A percentile compares a stretch with the other conserved stretches of the same genome.
Evolutionary conservation across 805 yeast species (phyloP).

Genomic region (Scheffersomyces ergatensis): DNA sequence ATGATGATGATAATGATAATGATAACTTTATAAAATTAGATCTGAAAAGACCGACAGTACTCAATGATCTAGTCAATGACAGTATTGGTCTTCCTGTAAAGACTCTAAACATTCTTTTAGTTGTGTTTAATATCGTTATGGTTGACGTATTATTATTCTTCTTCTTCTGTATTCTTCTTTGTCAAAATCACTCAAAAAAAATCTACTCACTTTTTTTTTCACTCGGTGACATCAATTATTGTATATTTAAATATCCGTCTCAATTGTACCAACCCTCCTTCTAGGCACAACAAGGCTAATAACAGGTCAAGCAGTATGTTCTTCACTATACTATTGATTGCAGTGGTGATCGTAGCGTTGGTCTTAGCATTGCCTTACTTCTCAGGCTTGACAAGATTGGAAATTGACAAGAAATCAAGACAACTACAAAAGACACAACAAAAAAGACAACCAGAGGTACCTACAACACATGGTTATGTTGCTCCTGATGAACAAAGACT

Average conservation of each 20-base stretch:
- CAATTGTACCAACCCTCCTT: too few relatives aligned
- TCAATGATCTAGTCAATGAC: background rate
- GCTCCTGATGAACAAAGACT: conserved; percentile 38
- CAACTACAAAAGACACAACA: conserved; percentile 3
- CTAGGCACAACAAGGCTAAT: too few relatives aligned
- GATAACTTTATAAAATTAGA: background rate
- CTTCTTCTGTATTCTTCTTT: too few relatives aligned
- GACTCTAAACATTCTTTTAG: background rate
- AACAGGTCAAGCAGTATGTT: too few relatives aligned
- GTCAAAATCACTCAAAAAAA: background rate
- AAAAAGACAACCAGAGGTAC: background rate
- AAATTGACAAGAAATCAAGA: conserved; percentile 19
- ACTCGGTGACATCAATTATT: too few relatives aligned
- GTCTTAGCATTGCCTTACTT: conserved; percentile 46
- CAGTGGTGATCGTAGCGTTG: conserved; percentile 40
- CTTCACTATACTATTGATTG: conserved; percentile 33
- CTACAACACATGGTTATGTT: conserved; percentile 28
- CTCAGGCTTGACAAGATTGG: conserved; percentile 48
- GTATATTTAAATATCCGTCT: too few relatives aligned
- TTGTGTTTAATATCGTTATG: background rate
- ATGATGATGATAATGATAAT: background rate
- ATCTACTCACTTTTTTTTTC: background rate
- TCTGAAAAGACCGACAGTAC: background rate
- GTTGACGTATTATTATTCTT: too few relatives aligned
- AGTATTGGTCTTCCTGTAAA: background rate